Conservation (phyloP, 352 stramenopile genomes). For the Phytopythium cucurbitacearum region DNA sequence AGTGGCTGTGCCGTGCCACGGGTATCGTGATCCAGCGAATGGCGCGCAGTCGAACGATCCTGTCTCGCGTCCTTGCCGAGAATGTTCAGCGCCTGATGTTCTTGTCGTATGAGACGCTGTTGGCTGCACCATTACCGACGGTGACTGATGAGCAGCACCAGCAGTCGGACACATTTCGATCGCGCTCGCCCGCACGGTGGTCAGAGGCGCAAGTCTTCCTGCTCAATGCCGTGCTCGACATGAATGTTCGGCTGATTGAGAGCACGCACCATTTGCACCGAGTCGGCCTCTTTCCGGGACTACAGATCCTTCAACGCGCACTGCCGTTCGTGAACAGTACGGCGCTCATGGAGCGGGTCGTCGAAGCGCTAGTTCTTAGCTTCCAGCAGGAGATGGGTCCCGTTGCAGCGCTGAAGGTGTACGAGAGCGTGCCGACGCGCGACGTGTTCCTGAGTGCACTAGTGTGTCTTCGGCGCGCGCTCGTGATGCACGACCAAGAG, state of each 20-base stretch:
- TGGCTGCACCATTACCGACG: conserved; percentile 25
- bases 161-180: neutral
- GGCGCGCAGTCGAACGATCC: conserved; percentile 66
- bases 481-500: conserved; percentile 46
- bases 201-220: conserved; percentile 68
- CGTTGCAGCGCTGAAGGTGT: conserved; percentile 57
- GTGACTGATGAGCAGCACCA: neutral
- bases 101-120: conserved; percentile 59
- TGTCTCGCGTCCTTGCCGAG: conserved; percentile 65
- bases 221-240: conserved; percentile 66
- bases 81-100: conserved; percentile 77
- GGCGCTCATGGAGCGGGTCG: conserved; percentile 48
- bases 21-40: conserved; percentile 78
- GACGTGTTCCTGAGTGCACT: conserved; percentile 78
- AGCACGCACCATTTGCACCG: conserved; percentile 79
- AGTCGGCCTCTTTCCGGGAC: conserved; percentile 53
- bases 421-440: conserved; percentile 59
- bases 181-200: conserved; percentile 11
- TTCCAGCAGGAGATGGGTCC: conserved; percentile 79
- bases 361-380: conserved; percentile 49
- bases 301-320: conserved; percentile 62
- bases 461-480: conserved; percentile 57
- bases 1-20: conserved; percentile 60
- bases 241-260: conserved; percentile 64
- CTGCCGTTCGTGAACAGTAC: conserved; percentile 35